These are phyloP conservation scores for Sugiyamaella floridensis DNA, from an alignment of 805 yeast species.

Conservation along the genomic window DNA sequence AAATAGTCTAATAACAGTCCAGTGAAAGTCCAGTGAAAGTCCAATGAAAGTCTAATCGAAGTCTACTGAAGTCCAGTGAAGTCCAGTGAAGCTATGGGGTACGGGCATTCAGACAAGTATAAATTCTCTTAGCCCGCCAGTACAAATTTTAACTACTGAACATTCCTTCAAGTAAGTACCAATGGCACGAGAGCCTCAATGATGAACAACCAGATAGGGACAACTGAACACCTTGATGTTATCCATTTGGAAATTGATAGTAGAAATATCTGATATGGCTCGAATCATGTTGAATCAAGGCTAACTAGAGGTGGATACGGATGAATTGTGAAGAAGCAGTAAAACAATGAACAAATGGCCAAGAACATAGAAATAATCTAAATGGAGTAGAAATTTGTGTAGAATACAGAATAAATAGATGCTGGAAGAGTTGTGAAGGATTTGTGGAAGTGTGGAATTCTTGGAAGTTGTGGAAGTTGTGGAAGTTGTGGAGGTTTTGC, in stretches of 20 bases:
- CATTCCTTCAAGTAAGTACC: not conserved
- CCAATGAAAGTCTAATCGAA: too few species aligned
- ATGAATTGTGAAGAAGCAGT: not conserved
- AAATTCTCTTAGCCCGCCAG: not conserved
- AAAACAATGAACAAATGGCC: too few species aligned
- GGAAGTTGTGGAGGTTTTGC: too few species aligned
- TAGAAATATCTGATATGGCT: conserved; percentile 20
- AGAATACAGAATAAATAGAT: conserved; percentile 22
- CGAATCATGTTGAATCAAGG: not conserved
- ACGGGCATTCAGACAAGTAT: not conserved
- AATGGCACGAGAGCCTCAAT: conserved; percentile 5
- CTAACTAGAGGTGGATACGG: not conserved
- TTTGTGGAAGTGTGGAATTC: not conserved
- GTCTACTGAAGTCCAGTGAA: not conserved
- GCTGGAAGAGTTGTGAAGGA: not conserved
- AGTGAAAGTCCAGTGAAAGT: too few species aligned
- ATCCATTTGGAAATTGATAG: conserved; percentile 27
- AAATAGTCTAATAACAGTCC: too few species aligned
- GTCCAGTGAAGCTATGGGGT: not conserved
- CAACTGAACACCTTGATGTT: conserved; percentile 27
- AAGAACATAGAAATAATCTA: too few species aligned
- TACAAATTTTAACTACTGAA: not conserved
- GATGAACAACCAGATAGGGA: conserved; percentile 32
- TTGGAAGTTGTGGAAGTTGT: too few species aligned
- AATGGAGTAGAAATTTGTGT: not conserved